phyloP scores from a whole-genome alignment of 2,329 filamentous ascomycete genomes.

The Cladophialophora psammophila region DNA sequence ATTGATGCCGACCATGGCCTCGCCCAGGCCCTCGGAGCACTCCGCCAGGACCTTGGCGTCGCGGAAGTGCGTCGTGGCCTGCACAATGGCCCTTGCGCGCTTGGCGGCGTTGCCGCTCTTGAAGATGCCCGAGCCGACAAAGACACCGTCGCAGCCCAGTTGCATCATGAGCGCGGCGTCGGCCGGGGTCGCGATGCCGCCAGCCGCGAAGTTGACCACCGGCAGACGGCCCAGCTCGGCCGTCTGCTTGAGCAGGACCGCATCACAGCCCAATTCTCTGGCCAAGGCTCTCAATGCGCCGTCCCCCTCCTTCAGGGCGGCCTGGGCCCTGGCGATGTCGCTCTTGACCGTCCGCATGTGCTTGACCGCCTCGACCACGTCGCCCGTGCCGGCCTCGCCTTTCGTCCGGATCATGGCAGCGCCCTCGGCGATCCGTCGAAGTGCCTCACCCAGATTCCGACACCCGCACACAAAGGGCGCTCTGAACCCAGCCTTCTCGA shows the following conservation, averaged over 20 bases:
- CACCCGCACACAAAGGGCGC: constrained; percentile 96
- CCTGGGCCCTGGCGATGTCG: constrained; percentile 76
- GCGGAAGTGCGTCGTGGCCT: constrained; percentile 88
- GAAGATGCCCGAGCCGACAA: constrained; percentile 97
- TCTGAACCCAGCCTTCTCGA: constrained; percentile 83
- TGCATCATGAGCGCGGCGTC: constrained; percentile 99
- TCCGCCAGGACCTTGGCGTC: constrained; percentile 86
- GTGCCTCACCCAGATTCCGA: constrained; percentile 89
- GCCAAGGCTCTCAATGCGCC: constrained; percentile 79
- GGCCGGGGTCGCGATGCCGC: constrained; percentile 98
- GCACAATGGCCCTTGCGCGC: constrained; percentile 92
- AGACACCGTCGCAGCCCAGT: constrained; percentile 95
- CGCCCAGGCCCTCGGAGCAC: constrained; percentile 87
- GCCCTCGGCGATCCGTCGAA: constrained; percentile 88
- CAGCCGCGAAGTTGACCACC: constrained; percentile 97
- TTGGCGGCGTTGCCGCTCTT: constrained; percentile 91
- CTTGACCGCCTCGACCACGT: constrained; percentile 93
- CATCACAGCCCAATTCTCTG: constrained; percentile 80
- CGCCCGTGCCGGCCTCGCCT: constrained; percentile 95
- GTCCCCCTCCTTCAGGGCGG: constrained; percentile 63
- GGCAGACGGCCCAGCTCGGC: constrained; percentile 86
- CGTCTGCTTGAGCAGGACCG: constrained; percentile 80
- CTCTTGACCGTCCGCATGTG: constrained; percentile 91
- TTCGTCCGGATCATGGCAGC: constrained; percentile 99
- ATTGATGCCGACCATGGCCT: constrained; percentile 98